These are phyloP conservation scores for Brettanomyces sp. DNA, from an alignment of 805 yeast genomes.

Conservation along the genomic window DNA sequence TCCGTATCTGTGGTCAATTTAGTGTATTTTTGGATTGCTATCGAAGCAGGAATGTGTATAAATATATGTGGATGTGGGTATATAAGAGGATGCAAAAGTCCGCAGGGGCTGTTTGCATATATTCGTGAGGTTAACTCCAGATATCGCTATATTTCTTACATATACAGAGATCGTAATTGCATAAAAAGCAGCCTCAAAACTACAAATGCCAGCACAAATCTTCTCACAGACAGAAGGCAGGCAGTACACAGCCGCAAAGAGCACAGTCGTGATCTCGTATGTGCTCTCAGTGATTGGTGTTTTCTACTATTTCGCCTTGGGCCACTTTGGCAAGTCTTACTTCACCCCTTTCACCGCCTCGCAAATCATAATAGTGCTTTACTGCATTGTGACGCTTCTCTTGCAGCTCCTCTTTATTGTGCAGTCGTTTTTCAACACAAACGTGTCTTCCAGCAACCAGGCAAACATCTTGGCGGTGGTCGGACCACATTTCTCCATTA, in stretches of 20 bases:
- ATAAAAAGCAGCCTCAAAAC: too few relatives aligned
- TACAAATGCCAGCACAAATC: too few relatives aligned
- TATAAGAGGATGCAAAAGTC: too few relatives aligned
- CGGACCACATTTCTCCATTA: conserved; percentile 54
- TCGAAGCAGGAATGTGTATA: too few relatives aligned
- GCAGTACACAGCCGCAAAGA: conserved; percentile 18
- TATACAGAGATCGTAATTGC: too few relatives aligned
- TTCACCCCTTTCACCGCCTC: conserved; percentile 67
- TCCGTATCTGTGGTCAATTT: too few relatives aligned
- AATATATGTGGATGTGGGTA: too few relatives aligned
- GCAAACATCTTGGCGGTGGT: conserved; percentile 29
- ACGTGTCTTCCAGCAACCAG: conserved; percentile 17
- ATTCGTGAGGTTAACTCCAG: too few relatives aligned
- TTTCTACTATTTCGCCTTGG: conserved; percentile 47
- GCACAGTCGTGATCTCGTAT: conserved; percentile 43
- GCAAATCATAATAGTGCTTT: conserved; percentile 37
- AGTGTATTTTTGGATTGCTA: too few relatives aligned
- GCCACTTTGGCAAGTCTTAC: conserved; percentile 34
- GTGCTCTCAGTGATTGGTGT: conserved; percentile 48
- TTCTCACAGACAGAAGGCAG: not conserved
- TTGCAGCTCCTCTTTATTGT: conserved; percentile 43
- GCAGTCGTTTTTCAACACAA: conserved; percentile 28
- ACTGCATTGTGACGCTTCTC: conserved; percentile 47
- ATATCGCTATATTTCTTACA: too few relatives aligned
- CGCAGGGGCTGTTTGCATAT: too few relatives aligned